Base-by-base conservation (phyloP, 257 asterid genomes). In the Lavandula angustifolia region DNA sequence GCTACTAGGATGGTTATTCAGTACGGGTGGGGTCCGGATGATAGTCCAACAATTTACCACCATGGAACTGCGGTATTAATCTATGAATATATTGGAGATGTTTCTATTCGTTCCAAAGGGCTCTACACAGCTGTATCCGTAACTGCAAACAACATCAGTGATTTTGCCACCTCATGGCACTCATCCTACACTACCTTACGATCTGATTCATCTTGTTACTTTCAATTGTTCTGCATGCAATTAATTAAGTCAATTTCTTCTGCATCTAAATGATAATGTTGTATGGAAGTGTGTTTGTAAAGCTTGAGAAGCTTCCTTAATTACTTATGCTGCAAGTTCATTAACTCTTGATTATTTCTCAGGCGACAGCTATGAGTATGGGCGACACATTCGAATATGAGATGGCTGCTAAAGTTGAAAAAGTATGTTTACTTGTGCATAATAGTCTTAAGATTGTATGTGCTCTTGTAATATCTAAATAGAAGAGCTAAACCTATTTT, bases 11-110 rank as follows among this genome's bases (percentile, higher is more conserved):
- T 92, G 99, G 96, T 92, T 75, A 74, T 87, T 71, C 96, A 89
- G 69, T 92, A 73, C 75, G 98, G 96, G n/a, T 92, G 98, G 98
- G 95, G 91, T 13, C 95, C 91, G 16, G 97, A 89, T 75, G 94
- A 85, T 61, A 89, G 94, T 73, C 90, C 94, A 32, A 79, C 85
- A 52, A 78, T 92, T 74, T 92, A 92, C 80, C 92, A 84, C 78
- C 86, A 89, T 54, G 83, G 96, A 70, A 85, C 86, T 67, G 85
- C 96, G 94, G 97, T 91, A 87, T 55, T 68, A 44, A 53, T 67
- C 64, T 78, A 58, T 40, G n/a, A 49, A 37, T 78, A 55, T 68
- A 48, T 46, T 60, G 16, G 7, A 1, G 22, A 37, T 60, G 13
- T 76, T 64, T 52, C 50, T 31, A 38, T 54, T 54, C 29, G 37